Conservation (phyloP, 176 grass and related monocot genomes). For the Puccinellia tenuiflora region DNA sequence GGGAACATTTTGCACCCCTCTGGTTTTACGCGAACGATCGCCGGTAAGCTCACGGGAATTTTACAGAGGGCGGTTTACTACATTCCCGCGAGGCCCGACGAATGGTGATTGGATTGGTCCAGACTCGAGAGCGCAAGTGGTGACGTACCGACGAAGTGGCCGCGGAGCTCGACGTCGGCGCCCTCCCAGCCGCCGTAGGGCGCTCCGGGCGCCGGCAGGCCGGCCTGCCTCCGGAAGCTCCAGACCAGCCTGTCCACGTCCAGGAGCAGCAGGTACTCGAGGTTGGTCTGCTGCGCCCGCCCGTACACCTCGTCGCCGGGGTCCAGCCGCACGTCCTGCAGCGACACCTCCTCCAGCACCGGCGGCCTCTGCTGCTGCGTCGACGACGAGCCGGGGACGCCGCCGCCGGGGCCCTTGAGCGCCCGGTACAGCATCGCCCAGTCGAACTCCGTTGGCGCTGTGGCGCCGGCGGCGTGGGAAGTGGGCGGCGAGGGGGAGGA, state of each 20-base stretch:
- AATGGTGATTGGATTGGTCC: neutral
- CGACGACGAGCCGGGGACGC: no score
- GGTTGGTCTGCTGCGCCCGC: conserved; percentile 60
- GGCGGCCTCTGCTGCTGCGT: neutral
- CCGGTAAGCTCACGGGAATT: neutral
- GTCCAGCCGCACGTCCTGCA: conserved; percentile 65
- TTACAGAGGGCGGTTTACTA: no score
- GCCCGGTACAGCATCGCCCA: conserved; percentile 68
- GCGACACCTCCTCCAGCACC: conserved; percentile 52
- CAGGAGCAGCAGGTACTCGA: conserved; percentile 76
- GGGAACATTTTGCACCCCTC: neutral
- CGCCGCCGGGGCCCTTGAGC: conserved; percentile 21
- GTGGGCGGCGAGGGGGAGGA: conserved; percentile 20
- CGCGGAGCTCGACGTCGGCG: conserved; percentile 46
- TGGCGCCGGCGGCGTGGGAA: neutral
- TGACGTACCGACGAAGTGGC: conserved; percentile 76
- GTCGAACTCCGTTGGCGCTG: no score
- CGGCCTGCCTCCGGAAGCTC: conserved; percentile 59
- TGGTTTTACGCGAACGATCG: neutral
- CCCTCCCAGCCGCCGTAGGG: conserved; percentile 80
- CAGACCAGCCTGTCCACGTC: conserved; percentile 65
- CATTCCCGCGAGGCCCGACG: no score
- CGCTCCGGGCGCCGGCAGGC: conserved; percentile 35
- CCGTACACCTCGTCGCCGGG: conserved; percentile 41
- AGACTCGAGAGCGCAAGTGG: neutral